Evolutionary conservation across 2,329 filamentous ascomycete species (phyloP).

Genomic region (Penicillium sp.): DNA sequence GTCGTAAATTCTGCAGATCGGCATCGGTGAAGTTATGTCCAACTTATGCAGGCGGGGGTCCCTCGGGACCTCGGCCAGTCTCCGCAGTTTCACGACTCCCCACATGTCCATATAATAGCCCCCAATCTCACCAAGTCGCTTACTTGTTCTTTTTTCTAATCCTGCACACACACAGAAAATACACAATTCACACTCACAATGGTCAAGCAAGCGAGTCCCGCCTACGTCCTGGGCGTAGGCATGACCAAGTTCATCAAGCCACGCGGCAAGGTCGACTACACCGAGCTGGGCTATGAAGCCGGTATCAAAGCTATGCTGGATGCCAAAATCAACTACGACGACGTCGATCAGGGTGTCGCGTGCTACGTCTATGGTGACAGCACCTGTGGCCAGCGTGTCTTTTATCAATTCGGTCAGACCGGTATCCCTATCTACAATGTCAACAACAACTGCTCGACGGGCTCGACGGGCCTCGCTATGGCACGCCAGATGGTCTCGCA

Average conservation of each 20-base stretch:
- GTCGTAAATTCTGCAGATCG: neutral
- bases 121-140: constrained; percentile 3
- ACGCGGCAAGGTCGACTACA: constrained; percentile 89
- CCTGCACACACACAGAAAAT: neutral
- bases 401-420: constrained; percentile 99
- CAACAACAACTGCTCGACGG: constrained; percentile 98
- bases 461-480: constrained; percentile 87
- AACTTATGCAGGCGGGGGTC: constrained; percentile 13
- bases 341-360: constrained; percentile 92
- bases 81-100: constrained; percentile 27
- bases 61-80: constrained; percentile 39
- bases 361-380: constrained; percentile 98
- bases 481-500: constrained; percentile 76
- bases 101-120: constrained; percentile 7
- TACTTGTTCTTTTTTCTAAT: constrained; percentile 20
- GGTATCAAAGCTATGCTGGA: constrained; percentile 81
- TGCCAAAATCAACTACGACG: constrained; percentile 86
- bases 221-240: constrained; percentile 94
- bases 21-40: constrained; percentile 2
- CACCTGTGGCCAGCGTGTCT: constrained; percentile 92
- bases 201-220: constrained; percentile 54
- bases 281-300: constrained; percentile 89
- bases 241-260: constrained; percentile 99
- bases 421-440: constrained; percentile 96
- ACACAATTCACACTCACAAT: constrained; percentile 48